These are phyloP conservation scores for Magnaporthiopsis poae DNA, from an alignment of 2,329 filamentous ascomycete genomes.

Conservation along the genomic window DNA sequence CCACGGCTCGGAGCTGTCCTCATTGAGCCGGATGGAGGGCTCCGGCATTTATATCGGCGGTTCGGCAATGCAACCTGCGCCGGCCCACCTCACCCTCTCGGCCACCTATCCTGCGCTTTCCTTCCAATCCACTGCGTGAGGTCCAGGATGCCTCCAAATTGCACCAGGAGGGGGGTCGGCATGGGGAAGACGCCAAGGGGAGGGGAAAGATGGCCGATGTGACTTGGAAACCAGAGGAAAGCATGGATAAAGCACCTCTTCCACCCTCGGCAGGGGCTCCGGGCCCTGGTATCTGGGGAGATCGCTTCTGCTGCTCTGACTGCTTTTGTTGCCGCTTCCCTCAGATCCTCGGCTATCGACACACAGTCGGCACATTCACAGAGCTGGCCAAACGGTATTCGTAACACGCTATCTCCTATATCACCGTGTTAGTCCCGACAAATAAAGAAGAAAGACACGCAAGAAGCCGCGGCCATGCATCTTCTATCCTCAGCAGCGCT, in stretches of 20 bases:
- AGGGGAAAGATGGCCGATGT: neutral
- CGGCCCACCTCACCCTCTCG: neutral
- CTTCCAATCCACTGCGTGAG: neutral
- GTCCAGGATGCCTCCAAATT: neutral
- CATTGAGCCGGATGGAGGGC: neutral
- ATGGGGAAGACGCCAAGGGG: neutral
- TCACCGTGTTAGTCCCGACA: too few species aligned
- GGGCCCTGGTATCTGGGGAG: neutral
- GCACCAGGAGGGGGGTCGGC: too few species aligned
- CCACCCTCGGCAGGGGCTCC: neutral
- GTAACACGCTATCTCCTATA: too few species aligned
- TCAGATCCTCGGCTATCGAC: neutral
- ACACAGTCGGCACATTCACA: neutral
- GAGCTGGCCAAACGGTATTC: too few species aligned
- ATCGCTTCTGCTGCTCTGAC: neutral
- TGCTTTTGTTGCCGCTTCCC: neutral
- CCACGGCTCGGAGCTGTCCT: neutral
- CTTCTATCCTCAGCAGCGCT: conserved; percentile 1
- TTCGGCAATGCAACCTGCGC: neutral
- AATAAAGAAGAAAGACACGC: neutral
- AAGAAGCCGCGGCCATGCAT: neutral
- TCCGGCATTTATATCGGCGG: neutral
- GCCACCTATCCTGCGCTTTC: neutral
- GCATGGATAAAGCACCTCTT: neutral
- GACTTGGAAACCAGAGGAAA: neutral